phyloP scores from a whole-genome alignment of 73 alveolate species.

The Urostyla sp. region DNA sequence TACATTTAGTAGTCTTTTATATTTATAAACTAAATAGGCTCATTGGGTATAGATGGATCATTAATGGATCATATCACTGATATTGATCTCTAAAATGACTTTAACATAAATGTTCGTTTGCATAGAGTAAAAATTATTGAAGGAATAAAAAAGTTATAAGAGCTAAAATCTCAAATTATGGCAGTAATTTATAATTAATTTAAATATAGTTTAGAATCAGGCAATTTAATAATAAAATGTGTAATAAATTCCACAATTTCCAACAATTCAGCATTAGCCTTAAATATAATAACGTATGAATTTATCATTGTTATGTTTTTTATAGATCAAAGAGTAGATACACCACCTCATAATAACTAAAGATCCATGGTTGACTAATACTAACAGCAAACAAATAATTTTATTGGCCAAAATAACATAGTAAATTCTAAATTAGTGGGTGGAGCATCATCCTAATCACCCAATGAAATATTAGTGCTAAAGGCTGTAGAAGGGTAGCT shows the following conservation, averaged over 20 bases:
- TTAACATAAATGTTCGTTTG: conserved; percentile 69
- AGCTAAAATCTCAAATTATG: neutral
- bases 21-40: conserved; percentile 17
- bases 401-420: conserved; percentile 20
- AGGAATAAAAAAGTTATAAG: conserved; percentile 72
- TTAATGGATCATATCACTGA: conserved; percentile 73
- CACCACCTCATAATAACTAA: conserved; percentile 47
- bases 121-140: conserved; percentile 75
- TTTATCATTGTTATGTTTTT: neutral
- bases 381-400: too few relatives aligned
- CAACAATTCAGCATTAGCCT: neutral
- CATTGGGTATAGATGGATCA: conserved; percentile 83
- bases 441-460: conserved; percentile 49
- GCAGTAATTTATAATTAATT: neutral
- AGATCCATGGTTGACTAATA: neutral
- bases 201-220: neutral
- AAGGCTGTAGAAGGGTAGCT: conserved; percentile 86
- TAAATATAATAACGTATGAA: neutral
- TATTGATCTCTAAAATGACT: conserved; percentile 73
- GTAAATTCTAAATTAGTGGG: conserved; percentile 19
- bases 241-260: neutral
- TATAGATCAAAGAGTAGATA: conserved; percentile 33
- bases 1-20: conserved; percentile 26
- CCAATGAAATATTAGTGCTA: conserved; percentile 74
- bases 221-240: neutral